Evolutionary conservation across 2,329 filamentous ascomycete genomes (phyloP).

Genomic region (Aspergillus terreus): DNA sequence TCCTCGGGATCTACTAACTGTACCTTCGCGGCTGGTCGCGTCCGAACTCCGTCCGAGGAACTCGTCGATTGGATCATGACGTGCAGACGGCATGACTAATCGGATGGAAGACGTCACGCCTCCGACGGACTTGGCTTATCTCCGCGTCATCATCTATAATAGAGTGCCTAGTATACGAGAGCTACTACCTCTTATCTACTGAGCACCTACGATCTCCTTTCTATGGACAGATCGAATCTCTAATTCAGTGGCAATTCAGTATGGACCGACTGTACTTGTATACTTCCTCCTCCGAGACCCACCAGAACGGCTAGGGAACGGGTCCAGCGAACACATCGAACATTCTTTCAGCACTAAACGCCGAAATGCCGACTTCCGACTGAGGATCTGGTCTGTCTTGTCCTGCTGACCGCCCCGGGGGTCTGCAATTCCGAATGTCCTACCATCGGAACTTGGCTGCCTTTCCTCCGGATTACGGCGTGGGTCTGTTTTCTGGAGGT

Average conservation of each 20-base stretch:
- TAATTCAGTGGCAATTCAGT: too few relatives aligned
- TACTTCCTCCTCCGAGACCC: background rate
- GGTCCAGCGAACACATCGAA: slow-evolving; percentile 1
- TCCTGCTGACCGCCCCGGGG: background rate
- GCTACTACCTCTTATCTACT: too few relatives aligned
- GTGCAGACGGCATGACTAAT: background rate
- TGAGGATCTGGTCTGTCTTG: background rate
- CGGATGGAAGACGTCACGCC: background rate
- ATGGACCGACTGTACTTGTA: background rate
- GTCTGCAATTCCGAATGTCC: background rate
- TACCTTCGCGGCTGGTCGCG: too few relatives aligned
- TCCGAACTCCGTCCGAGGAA: too few relatives aligned
- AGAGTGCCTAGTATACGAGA: too few relatives aligned
- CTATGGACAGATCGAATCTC: too few relatives aligned
- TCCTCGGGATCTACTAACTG: too few relatives aligned
- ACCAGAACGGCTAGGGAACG: slow-evolving; percentile 1
- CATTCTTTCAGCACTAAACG: slow-evolving; percentile 8
- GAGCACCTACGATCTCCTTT: too few relatives aligned
- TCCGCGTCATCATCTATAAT: background rate
- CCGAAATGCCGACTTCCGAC: slow-evolving; percentile 19
- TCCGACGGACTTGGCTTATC: background rate
- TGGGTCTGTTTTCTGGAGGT: too few relatives aligned
- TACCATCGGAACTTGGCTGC: slow-evolving; percentile 2
- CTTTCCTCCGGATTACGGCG: slow-evolving; percentile 8
- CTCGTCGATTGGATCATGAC: background rate